phyloP scores from a whole-genome alignment of 169 alveolate genomes.

The Plasmodium cynomolgi region DNA sequence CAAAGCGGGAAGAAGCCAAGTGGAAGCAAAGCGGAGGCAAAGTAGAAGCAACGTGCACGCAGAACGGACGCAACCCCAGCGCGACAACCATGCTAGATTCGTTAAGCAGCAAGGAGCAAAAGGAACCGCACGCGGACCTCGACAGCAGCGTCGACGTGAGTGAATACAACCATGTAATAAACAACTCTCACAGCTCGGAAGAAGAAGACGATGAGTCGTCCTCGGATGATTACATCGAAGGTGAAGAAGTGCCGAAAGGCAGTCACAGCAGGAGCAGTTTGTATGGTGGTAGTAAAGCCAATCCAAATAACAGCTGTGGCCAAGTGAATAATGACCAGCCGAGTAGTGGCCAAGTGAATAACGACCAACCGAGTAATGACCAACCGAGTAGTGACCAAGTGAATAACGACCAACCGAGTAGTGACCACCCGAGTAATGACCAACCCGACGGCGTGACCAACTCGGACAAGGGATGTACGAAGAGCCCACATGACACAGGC shows the following conservation, averaged over 20 bases:
- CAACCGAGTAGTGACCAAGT: no score
- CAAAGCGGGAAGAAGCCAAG: background rate
- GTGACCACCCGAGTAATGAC: no score
- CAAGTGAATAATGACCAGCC: background rate
- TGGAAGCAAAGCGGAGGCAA: background rate
- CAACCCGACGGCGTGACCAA: background rate
- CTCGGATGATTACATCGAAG: background rate
- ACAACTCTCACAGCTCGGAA: constrained; percentile 38
- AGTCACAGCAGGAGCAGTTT: background rate
- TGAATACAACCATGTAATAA: constrained; percentile 63
- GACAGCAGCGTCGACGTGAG: constrained; percentile 53
- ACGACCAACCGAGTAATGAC: no score
- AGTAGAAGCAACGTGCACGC: background rate
- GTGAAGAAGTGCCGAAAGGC: background rate
- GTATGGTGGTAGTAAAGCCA: background rate
- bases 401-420: background rate
- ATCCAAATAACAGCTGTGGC: background rate
- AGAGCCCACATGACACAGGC: background rate
- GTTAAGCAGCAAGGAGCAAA: constrained; percentile 5
- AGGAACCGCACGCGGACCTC: background rate
- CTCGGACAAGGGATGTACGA: background rate
- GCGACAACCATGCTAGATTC: constrained; percentile 20
- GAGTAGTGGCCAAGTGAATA: background rate
- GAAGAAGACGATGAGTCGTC: constrained; percentile 25
- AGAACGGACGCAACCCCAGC: background rate